Base-by-base conservation (phyloP, 805 yeast species). In the Metschnikowia vanudenii region DNA sequence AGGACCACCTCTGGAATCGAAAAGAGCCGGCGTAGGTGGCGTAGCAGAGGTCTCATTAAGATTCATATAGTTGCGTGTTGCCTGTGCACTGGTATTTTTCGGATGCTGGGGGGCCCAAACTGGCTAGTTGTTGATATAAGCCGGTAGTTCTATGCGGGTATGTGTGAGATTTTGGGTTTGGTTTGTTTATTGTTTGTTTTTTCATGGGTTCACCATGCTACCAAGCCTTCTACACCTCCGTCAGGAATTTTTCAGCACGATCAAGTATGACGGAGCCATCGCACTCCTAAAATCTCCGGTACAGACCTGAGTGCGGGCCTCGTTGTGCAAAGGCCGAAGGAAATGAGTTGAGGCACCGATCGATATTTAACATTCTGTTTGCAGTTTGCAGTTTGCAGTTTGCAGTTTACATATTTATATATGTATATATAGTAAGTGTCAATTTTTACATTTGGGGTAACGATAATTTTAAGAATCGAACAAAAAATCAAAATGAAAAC, bases 1-100 rank as follows among this genome's bases (percentile, higher is more conserved):
- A 61, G 65, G 9, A 62, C 53, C 20, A 52, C 37, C 29, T 56
- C 62, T 14, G 37, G 42, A 35, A 30, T 24, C 13, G 41, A 37
- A 41, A 39, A 47, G 18, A 52, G 45, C 28, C 47, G 42, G 29
- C 53, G 52, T 32, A 37, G 41, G 16, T 39, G 43, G 39, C 43
- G 41, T 43, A 41, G 42, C 46, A 37, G 33, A 16, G 19, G 37
- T 45, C 48, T 40, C 48, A 45, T 45, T 17, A 37, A 40, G 26
- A 40, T 39, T 29, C 48, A 40, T 40, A 31, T 20, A 44, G 41
- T 29, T 34, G 22, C 43, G 16, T 30, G 33, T 30, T 26, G 17
- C 17, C 33, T 30, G 17, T 30, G 17, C 17, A 5, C 33, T 10
- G 16, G 33, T 30, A n/a, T 11, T 26, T 26, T 26, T 30, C 17